phyloP scores from a whole-genome alignment of 2,329 filamentous ascomycete genomes.

The Colletotrichum agaves region DNA sequence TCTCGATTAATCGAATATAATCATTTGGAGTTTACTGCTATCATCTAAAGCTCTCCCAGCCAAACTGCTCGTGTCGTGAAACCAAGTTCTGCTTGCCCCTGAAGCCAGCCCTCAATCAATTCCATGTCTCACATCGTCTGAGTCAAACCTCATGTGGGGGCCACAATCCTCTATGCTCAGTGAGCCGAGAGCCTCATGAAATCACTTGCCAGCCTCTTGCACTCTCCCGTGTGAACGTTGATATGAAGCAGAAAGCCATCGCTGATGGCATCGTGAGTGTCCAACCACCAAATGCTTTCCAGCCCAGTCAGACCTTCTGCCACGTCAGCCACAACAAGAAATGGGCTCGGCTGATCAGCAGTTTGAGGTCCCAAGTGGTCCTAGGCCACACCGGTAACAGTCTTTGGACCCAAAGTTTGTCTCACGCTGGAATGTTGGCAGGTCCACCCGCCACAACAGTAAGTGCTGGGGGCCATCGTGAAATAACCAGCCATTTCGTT shows the following conservation, averaged over 20 bases:
- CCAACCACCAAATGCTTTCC: constrained; percentile 22
- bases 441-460: constrained; percentile 26
- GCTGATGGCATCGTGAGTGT: not conserved
- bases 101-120: not conserved
- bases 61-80: not conserved
- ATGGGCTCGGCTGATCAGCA: constrained; percentile 12
- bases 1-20: constrained; percentile 1
- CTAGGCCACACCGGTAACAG: not conserved
- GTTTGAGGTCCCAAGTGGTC: not conserved
- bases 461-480: constrained; percentile 14
- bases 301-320: not conserved
- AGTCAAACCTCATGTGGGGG: not conserved
- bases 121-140: not conserved
- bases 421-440: constrained; percentile 22
- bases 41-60: not conserved
- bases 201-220: not conserved
- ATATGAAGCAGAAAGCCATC: not conserved
- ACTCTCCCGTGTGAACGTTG: not conserved
- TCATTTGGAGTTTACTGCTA: constrained; percentile 18
- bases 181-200: not conserved
- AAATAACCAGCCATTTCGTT: constrained; percentile 12
- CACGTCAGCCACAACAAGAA: constrained; percentile 10
- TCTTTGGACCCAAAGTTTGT: not conserved
- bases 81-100: not conserved
- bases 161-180: not conserved